Base-by-base conservation (phyloP, 371 early-diverging fungal species). In the Batkoa obscura region DNA sequence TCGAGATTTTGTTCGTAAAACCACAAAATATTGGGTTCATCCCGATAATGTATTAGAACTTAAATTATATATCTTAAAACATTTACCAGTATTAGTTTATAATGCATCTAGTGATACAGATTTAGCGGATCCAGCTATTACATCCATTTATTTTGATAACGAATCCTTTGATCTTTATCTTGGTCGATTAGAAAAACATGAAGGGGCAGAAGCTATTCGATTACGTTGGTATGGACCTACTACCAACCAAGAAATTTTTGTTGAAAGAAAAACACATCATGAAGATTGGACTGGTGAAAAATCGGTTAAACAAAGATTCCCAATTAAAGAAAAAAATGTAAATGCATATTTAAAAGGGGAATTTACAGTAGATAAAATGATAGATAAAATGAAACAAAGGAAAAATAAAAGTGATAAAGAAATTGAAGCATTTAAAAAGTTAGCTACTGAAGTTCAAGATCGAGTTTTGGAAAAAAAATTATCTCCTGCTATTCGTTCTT, bases 1-100 rank as follows among this genome's bases (percentile, higher is more conserved):
- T 55, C 77, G 73, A 57, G 80, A 80, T 52, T 88, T 88, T 73
- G 90, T 91, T 8, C 76, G 90, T 15, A 75, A 80, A 52, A 90
- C 90, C 15, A 79, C 83, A 37, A 92, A 98, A 71, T 99, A 97
- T 69, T 99, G 99, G 99, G 89, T 99, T 13, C 94, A 94, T 62
- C 90, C 90, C 0, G 98, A 98, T 66, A 96, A 99, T 67, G 86
- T 99, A 45, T 88, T 88, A 53, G 94, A 95, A 65, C 80, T 99
- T 60, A 91, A 95, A 65, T 79, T 86, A 42, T 73, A 80, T 60
- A 88, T 99, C 54, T 72, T 97, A 57, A 82, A 88, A 57, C 82
- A 95, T 66, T 79, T 99, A 2, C 99, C 99, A 3, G 92, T 98
- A 23, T 77, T 90, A 58, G 84, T 98, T 37, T 93, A 90, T 64